Evolutionary conservation across 345 rosid species (phyloP), one percentile per base, ranked within the genome.

Genomic region (Aegle marmelos): DNA sequence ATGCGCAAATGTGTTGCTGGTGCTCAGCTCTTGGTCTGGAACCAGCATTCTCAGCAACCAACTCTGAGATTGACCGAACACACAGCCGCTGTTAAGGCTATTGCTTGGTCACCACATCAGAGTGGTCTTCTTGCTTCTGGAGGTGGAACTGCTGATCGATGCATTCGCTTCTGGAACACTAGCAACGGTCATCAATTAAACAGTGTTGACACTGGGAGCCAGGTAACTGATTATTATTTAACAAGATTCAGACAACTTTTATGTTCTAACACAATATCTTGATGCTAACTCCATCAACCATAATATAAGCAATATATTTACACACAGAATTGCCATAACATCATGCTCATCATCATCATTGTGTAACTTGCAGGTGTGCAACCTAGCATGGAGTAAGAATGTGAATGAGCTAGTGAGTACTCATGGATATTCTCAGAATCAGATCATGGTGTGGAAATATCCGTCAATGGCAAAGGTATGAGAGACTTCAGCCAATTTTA

Each of bases 81-180:
- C 68, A 92, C 99, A n/a, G 99, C 98, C 70, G 99, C 99, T 13
- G 98, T 94, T 11, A 96, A 96, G 85, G 99, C 98, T 69, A 92
- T 96, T 57, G 85, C 98, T 72, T 96, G 99, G 99, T 94, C 99
- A 53, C 99, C 98, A 64, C 99, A 96, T 80, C 98, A 94, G 88
- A 96, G 87, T 48, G 79, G 89, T 71, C 94, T 96, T 73, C 99
- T 96, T 75, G 98, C 95, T 79, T 96, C 99, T 4, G 98, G 97
- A 72, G 99, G 99, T 48, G 99, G 99, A 82, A 96, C 99, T 2
- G 98, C 98, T 13, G 99, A 96, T 77, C 83, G 99, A 67, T 94
- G 98, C 78, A 91, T 96, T 82, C 93, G 98, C 63, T 92, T 96
- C 79, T 94, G 99, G 99, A 96, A 90, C 86, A 96, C 98, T 6